These are phyloP conservation scores for Coniella lustricola DNA, from an alignment of 2,329 filamentous ascomycete species.

Conservation along the genomic window DNA sequence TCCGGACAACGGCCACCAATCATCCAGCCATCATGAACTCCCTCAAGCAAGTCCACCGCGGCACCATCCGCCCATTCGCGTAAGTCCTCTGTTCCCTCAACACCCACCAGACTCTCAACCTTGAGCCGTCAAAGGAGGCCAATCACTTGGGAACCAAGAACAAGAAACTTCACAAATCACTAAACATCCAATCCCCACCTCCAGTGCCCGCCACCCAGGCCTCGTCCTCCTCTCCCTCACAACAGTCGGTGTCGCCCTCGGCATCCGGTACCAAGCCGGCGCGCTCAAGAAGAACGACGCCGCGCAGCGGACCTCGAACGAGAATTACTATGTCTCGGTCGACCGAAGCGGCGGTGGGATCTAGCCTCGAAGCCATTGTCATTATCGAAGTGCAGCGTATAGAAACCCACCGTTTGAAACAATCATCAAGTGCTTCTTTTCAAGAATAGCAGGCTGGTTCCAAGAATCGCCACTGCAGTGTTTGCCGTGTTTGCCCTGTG, in stretches of 20 bases:
- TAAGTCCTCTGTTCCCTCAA: slow-evolving; percentile 6
- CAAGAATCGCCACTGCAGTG: no score
- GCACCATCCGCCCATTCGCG: slow-evolving; percentile 15
- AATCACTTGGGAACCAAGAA: no score
- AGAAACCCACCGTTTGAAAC: no score
- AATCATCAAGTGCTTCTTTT: no score
- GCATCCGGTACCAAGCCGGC: slow-evolving; percentile 30
- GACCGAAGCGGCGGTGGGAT: slow-evolving; percentile 44
- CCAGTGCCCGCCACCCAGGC: slow-evolving; percentile 32
- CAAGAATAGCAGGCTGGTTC: no score
- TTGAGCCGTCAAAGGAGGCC: no score
- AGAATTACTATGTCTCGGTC: slow-evolving; percentile 41
- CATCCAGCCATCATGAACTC: slow-evolving; percentile 10
- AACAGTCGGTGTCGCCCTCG: slow-evolving; percentile 22
- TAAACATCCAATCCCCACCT: no score
- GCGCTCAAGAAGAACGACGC: slow-evolving; percentile 35
- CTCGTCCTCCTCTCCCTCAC: slow-evolving; percentile 29
- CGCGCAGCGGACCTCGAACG: slow-evolving; percentile 31
- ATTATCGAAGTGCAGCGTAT: no score
- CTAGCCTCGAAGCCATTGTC: slow-evolving; percentile 14
- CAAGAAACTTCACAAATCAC: no score
- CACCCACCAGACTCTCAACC: no score
- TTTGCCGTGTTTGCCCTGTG: no score
- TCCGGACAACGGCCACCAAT: background rate
- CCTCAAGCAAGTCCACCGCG: slow-evolving; percentile 11